Percentiles rank a stretch among this genome's conserved stretches.
Conservation (phyloP, 1,139 yeast genomes). For the Protomyces macrosporus region DNA sequence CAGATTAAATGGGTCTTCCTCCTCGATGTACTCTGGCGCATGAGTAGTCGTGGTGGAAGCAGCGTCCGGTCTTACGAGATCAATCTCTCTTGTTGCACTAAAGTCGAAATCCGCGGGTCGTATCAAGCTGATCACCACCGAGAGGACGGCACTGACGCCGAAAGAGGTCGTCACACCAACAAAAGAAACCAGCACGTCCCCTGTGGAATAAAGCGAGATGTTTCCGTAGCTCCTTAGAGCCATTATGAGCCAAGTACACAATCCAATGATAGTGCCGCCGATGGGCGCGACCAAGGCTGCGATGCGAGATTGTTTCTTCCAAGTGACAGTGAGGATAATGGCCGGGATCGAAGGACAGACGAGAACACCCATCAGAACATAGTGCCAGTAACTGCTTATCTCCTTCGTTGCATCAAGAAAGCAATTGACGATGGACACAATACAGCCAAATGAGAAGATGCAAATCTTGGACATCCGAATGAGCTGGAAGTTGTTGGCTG, state of each 20-base stretch:
- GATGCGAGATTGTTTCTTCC: constrained; percentile 38
- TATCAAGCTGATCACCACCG: constrained; percentile 29
- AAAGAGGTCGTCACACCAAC: constrained; percentile 41
- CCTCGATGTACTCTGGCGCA: not conserved
- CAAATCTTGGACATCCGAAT: constrained; percentile 37
- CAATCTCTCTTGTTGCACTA: constrained; percentile 38
- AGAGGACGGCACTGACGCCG: constrained; percentile 29
- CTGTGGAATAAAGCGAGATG: constrained; percentile 35
- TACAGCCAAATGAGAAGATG: constrained; percentile 12
- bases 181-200: constrained; percentile 39
- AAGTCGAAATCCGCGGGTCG: constrained; percentile 44
- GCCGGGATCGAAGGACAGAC: not conserved
- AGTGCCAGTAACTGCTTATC: constrained; percentile 32
- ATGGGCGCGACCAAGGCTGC: constrained; percentile 33
- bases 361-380: constrained; percentile 41
- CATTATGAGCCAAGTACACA: constrained; percentile 35
- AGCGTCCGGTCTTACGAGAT: not conserved
- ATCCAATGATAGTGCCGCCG: constrained; percentile 40
- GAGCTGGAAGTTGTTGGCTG: constrained; percentile 44
- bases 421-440: constrained; percentile 13
- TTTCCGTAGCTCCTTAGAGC: constrained; percentile 31
- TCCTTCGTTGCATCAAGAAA: constrained; percentile 41
- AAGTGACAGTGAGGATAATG: constrained; percentile 43
- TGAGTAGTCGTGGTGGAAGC: no score
- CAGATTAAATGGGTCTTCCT: not conserved